Base-by-base conservation (phyloP, 208 protist genomes). In the Trypanosoma boissoni region DNA sequence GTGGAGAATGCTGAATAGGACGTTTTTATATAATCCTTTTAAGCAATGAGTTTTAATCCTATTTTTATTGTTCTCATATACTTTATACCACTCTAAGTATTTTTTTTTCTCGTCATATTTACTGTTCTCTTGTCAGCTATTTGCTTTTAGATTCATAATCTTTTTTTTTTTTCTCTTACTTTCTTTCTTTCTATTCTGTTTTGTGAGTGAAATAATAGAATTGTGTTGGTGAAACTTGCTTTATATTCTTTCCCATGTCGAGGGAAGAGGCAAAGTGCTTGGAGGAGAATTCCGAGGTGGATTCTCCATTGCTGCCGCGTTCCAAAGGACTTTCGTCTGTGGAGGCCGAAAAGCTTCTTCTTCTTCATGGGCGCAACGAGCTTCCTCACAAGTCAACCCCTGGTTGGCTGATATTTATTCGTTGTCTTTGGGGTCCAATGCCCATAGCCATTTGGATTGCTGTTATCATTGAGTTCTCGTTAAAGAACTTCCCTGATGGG, bases 361-460 rank as follows among this genome's bases (percentile, higher is more conserved):
- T 81, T 39, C 72, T 81, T 49, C 76, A 89, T 68, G 86, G 86
- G 24, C 61, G 68, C 42, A 93, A 91, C 66, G 80, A 88, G 59
- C 74, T 91, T 31, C 77, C 78, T 39, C 74, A 86, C 62, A 86
- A 84, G 72, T 81, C 65, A 60, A 87, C 80, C 45, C 81, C 83
- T 63, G 79, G 76, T 44, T 93, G 78, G 83, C 52, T 86, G 58
- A 89, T 91, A 57, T 92, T 86, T 70, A 29, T 90, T 34, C 73
- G 80, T 27, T 74, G 80, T 56, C 74, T 95, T 51, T 91, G 82
- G 82, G 86, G 81, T 58, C 86, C 86, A 29, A 94, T 94, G 86
- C 83, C 90, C 9, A 79, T 85, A 37, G 80, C 83, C 37, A 74
- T 96, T 67, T 95, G 89, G 89, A 63, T 95, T n/a, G 89, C 86